Evolutionary conservation across 441 rosid species (phyloP).

Genomic region (Erodium texanum): DNA sequence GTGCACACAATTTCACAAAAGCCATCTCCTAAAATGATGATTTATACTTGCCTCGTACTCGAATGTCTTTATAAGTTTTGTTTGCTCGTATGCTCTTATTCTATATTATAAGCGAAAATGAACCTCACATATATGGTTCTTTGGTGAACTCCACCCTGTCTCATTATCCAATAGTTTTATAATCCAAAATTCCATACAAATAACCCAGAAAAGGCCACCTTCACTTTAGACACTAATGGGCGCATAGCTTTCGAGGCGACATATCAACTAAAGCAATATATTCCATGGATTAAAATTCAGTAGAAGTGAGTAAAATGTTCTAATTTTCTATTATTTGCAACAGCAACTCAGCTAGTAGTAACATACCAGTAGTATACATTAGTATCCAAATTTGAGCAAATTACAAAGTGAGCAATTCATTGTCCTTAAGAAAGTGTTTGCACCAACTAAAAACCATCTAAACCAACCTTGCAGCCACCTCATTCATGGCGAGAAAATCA

Average conservation of each 20-base stretch:
- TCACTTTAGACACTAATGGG: neutral
- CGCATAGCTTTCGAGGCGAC: neutral
- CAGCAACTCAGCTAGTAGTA: neutral
- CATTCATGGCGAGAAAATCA: too few relatives aligned
- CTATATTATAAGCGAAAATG: neutral
- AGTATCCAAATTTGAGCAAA: neutral
- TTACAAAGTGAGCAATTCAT: too few relatives aligned
- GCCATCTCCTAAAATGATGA: neutral
- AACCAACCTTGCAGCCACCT: neutral
- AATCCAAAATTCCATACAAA: neutral
- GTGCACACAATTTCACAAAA: neutral
- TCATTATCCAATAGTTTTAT: neutral
- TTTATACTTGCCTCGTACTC: neutral
- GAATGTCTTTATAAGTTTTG: neutral
- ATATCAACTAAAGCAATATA: too few relatives aligned
- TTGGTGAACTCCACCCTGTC: neutral
- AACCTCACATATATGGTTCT: neutral
- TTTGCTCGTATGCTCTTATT: neutral
- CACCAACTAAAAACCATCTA: neutral
- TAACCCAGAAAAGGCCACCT: neutral
- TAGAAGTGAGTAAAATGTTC: neutral
- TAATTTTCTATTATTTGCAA: neutral
- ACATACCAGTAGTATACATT: neutral
- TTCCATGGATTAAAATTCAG: neutral
- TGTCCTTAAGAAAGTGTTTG: neutral